A percentile compares a stretch with the other conserved stretches of the same genome.
Evolutionary conservation across 164 flowering plant species (phyloP).

Genomic region (Tetrastigma voinierianum): DNA sequence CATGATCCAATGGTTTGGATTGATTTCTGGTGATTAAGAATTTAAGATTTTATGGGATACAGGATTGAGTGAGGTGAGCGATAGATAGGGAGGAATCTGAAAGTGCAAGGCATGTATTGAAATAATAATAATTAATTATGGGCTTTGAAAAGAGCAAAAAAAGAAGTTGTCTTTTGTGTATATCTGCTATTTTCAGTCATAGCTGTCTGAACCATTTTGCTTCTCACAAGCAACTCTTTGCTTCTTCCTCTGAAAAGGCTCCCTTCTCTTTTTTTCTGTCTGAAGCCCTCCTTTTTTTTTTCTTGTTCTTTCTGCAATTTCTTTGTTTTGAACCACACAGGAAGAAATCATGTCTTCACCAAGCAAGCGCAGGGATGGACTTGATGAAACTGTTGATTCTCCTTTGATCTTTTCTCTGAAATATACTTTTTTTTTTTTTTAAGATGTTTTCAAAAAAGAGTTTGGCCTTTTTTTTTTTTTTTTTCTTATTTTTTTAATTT

Average conservation of each 20-base stretch:
- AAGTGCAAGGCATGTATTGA: too few relatives aligned
- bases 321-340: too few relatives aligned
- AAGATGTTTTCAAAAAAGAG: too few relatives aligned
- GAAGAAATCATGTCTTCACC: conserved; percentile 68
- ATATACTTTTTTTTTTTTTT: conserved; percentile 6
- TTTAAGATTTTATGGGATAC: too few relatives aligned
- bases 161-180: too few relatives aligned
- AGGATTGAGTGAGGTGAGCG: too few relatives aligned
- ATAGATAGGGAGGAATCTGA: too few relatives aligned
- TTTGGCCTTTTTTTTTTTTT: conserved; percentile 3
- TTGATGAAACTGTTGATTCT: conserved; percentile 67
- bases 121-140: too few relatives aligned
- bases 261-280: not conserved
- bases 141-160: too few relatives aligned
- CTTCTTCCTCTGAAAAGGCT: too few relatives aligned
- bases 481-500: conserved; percentile 1
- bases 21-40: too few relatives aligned
- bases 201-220: conserved; percentile 11
- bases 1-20: too few relatives aligned
- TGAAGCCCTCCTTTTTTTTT: not conserved
- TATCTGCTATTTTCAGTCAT: not conserved
- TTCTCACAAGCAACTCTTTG: conserved; percentile 2
- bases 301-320: not conserved
- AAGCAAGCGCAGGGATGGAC: conserved; percentile 76
- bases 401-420: not conserved